A percentile compares a stretch with the other conserved stretches of the same genome.
These are phyloP conservation scores for Plantago ovata DNA, from an alignment of 257 asterid genomes.

Conservation along the genomic window DNA sequence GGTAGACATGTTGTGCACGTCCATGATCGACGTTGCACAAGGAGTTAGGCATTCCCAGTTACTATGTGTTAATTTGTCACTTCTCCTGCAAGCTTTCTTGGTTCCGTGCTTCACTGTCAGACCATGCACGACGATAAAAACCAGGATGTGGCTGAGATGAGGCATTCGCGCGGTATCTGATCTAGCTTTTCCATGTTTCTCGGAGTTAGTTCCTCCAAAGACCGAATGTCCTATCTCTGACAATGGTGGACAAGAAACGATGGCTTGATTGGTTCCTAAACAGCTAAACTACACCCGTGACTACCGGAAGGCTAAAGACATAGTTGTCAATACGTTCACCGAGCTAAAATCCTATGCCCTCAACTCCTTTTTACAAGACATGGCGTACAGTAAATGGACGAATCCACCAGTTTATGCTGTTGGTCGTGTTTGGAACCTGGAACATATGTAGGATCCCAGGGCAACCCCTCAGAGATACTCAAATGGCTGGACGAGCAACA, in stretches of 20 bases:
- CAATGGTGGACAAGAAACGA: slow-evolving; percentile 30
- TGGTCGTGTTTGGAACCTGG: slow-evolving; percentile 51
- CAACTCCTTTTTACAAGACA: slow-evolving; percentile 23
- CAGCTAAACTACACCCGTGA: slow-evolving; percentile 49
- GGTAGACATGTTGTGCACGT: slow-evolving; percentile 60
- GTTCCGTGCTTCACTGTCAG: slow-evolving; percentile 57
- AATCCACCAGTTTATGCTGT: slow-evolving; percentile 47
- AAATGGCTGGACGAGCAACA: slow-evolving; percentile 47
- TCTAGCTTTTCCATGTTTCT: slow-evolving; percentile 38
- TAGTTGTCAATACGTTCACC: slow-evolving; percentile 47
- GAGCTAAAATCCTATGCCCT: slow-evolving; percentile 51
- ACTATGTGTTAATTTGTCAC: slow-evolving; percentile 59
- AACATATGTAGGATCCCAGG: slow-evolving; percentile 1
- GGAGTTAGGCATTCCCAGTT: slow-evolving; percentile 40
- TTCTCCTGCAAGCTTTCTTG: slow-evolving; percentile 59
- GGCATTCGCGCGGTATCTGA: slow-evolving; percentile 23
- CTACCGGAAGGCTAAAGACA: slow-evolving; percentile 51
- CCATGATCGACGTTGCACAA: slow-evolving; percentile 50
- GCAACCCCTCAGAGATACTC: slow-evolving; percentile 12
- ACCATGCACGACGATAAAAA: slow-evolving; percentile 46
- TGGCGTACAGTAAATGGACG: slow-evolving; percentile 22
- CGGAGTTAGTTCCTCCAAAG: slow-evolving; percentile 37
- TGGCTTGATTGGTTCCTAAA: slow-evolving; percentile 56
- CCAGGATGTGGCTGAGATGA: slow-evolving; percentile 33
- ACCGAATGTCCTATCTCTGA: slow-evolving; percentile 37